Evolutionary conservation across 2,329 filamentous ascomycete genomes (phyloP), one percentile per base, ranked within the genome.

Genomic region (Aureobasidium sp.): DNA sequence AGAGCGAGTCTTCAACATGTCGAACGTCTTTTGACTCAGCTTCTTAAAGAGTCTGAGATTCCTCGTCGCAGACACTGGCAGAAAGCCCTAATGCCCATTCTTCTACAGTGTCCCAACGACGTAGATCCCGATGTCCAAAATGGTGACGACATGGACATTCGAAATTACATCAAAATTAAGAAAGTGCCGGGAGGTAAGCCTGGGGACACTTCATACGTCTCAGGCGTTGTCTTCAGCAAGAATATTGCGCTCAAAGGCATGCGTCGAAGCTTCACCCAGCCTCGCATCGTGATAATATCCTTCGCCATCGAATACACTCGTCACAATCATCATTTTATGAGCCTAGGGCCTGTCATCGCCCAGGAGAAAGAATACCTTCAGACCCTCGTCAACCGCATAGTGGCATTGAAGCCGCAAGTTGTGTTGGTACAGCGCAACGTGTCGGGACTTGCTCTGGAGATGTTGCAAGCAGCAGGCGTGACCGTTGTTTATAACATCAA

Each of bases 401-500:
- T 88, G 55, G 88, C 89, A 32, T 75, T 96, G 22, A 81, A 84
- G 27, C 93, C 93, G 6, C 87, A 91, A 47, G 76, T 98, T 10
- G 74, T 98, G 16, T 78, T 98, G n/a, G 89, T 93, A 1, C 87
- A 97, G 66, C 91, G 90, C 61, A 88, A 91, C 60, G 88, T 98
- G 12, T 93, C 93, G 2, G 91, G 93, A 0, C 76, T 96, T 40
- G 93, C 94, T 3, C 74, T 98, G 51, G 86, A 94, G 62, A 88
- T 94, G 60, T 77, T 98, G 1, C 85, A 90, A 17, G 84, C 93
- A 61, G 88, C 88, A 10, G 88, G 90, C 55, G 94, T 98, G 58
- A 86, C 91, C 3, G 94, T 96, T 11, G 90, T 86, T 0, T 95
- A 93, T 73, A 96, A 98, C 68, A 91, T 98, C 63, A 98, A 98